Evolutionary conservation across 192 early-diverging fungal genomes (phyloP), one percentile per base, ranked within the genome.

Genomic region (Backusella circina): DNA sequence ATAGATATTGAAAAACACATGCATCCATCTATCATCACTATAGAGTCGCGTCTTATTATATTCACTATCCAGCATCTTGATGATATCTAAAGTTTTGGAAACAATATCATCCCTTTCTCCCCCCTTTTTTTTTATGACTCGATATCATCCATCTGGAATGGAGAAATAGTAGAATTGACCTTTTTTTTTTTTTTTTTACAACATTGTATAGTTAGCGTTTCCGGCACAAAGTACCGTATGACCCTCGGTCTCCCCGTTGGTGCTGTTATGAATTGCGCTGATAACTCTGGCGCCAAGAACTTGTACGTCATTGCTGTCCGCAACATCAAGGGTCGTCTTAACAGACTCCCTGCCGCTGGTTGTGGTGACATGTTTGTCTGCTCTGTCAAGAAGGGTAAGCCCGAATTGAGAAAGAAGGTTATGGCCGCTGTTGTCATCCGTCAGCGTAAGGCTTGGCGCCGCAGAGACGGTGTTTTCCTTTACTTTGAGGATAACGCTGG

Each of bases 221-320:
- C 93, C 74, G 96, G 96, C 81, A 95, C 91, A 88, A 99, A 99
- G 88, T 97, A 96, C 91, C 93, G 97, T 84, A 99, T 99, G 97
- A 96, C 97, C 84, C 93, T 99, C 80, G 98, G 95, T 95, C 92
- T 99, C 73, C 88, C 88, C 35, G 88, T 89, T 66, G 86, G 88
- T 88, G 98, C 98, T 68, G 95, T 99, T 78, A 98, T 99, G 92
- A 99, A 99, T 91, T 99, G 97, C 85, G 98, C 98, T 74, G 98
- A 99, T 87, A 99, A 99, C 96, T 98, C 97, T 86, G 98, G 98
- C 67, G 98, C 98, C 84, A 99, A 99, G 94, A 99, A 99, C 94
- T 90, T 99, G 78, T 98, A 99, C 93, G 91, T 99, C 81, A 98
- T 99, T 82, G 92, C 97, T 80, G 98, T 99, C 84, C 90, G 90